Percentiles rank a stretch among this genome's conserved stretches.
Conservation (phyloP, 805 yeast species). For the Candida anglica region DNA sequence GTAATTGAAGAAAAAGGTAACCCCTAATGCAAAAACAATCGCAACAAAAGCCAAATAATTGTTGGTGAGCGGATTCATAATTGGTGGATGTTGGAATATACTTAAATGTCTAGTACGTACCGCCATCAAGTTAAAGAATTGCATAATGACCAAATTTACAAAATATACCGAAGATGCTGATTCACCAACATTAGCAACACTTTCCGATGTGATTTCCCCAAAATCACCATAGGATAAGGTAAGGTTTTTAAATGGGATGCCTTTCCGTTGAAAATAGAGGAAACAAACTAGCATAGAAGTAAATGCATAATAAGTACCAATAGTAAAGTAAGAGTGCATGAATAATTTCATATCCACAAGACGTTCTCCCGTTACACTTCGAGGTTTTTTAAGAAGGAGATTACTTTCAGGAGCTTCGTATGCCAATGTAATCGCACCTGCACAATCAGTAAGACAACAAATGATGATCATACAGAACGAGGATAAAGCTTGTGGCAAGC, state of each 20-base stretch:
- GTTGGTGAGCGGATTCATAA: constrained; percentile 8
- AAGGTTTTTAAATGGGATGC: constrained; percentile 30
- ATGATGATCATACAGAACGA: constrained; percentile 51
- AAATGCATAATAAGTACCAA: constrained; percentile 40
- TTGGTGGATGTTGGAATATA: constrained; percentile 39
- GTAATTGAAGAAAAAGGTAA: constrained; percentile 41
- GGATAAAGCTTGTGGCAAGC: constrained; percentile 46
- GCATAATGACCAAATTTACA: constrained; percentile 44
- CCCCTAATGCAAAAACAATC: constrained; percentile 29
- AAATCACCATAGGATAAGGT: constrained; percentile 32
- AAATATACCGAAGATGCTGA: constrained; percentile 44
- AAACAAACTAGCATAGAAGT: constrained; percentile 38
- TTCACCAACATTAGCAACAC: constrained; percentile 16
- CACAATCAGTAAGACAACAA: constrained; percentile 45
- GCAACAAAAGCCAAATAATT: constrained; percentile 32
- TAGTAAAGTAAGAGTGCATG: constrained; percentile 38
- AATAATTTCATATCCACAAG: constrained; percentile 36
- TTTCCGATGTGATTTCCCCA: constrained; percentile 13
- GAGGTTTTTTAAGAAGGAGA: constrained; percentile 37
- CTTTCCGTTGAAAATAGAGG: constrained; percentile 30
- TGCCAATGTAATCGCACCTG: constrained; percentile 40
- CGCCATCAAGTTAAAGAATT: constrained; percentile 41
- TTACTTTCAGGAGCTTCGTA: constrained; percentile 43
- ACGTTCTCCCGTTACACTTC: constrained; percentile 38
- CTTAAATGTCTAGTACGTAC: constrained; percentile 41